Base-by-base conservation (phyloP, 2,329 filamentous ascomycete species). In the Aspergillus sp. region DNA sequence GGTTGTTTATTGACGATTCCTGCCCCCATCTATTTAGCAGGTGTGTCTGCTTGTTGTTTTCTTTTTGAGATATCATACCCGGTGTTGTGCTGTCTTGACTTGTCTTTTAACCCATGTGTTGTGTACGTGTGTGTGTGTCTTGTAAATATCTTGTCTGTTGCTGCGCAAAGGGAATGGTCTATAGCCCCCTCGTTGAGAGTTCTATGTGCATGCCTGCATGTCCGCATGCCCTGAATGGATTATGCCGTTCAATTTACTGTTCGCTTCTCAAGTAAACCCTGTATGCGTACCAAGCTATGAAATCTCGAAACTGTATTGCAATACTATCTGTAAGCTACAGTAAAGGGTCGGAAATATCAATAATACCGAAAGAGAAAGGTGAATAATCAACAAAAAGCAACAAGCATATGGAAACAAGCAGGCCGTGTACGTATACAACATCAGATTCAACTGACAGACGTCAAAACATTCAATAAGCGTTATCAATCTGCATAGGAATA, bases 61-160 rank as follows among this genome's bases (percentile, higher is more conserved):
- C 25, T n/a, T 50, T 12, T 50, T 50, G 47, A 50, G 47, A 50
- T 50, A 50, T 30, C 47, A 50, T 50, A 50, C 47, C 47, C 47
- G 47, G 47, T 50, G 47, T 32, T 30, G 25, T 50, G 47, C n/a
- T 49, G 45, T n/a, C 45, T 28, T 50, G 47, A n/a, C n/a, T 30
- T 30, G 3, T 30, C 30, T 17, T 23, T 23, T 17, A 5, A n/a
- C 25, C 25, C 25, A 30, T 32, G 15, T 30, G 25, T 49, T 49
- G 23, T 30, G 47, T 28, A 30, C 10, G 28, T 30, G 28, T 30
- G 30, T 32, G 47, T 32, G 25, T 50, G 25, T 30, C 28, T 50
- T 50, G 47, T 50, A 50, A 50, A 50, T 50, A 50, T 50, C 32
- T 9, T 17, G 47, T 50, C 25, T n/a, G 47, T 17, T 50, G 47